Base-by-base conservation (phyloP, 495 filamentous ascomycete genomes). In the Hypoxylon crocopeplum region DNA sequence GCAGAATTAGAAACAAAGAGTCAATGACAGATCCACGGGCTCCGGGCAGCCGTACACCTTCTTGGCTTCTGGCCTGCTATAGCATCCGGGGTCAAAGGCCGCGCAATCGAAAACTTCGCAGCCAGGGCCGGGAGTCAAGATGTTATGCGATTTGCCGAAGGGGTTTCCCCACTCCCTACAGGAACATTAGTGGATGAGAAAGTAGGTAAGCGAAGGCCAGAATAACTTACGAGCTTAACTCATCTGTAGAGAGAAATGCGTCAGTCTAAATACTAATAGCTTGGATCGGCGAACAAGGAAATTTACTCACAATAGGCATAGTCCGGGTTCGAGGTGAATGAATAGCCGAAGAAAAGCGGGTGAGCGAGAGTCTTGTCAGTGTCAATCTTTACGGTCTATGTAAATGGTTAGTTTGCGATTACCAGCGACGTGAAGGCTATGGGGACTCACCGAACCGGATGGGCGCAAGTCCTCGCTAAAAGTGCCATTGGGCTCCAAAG, bases 311-410 rank as follows among this genome's bases (percentile, higher is more conserved):
- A 70, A 55, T 70, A 70, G 37, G 59, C 68, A 3, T 62, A 64
- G 55, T 69, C 57, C 2, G 65, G 65, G 59, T 58, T 67, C 0
- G 47, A 16, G 52, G 22, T 47, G 59, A 69, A 70, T 0, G 68
- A 70, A 59, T 70, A 70, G 25, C 68, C 68, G 68, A 70, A 69
- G 66, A 70, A 70, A 5, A 70, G 59, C 2, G 68, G 68, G 20
- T 8, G 22, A 39, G 27, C 51, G 34, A 72, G 67, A 22, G 67
- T 71, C 27, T 66, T 73, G 48, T 66, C 75, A 0, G 55, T 72
- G 1, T 59, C 75, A 22, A 78, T 75, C 37, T 68, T 78, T n/a
- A 76, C 59, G 15, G 68, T 70, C 68, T 70, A 24, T 16, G 7
- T 17, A 53, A n/a, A n/a, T n/a, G 24, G 42, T 70, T 51, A 68